Evolutionary conservation across 192 early-diverging fungal genomes (phyloP).

Genomic region (Lobosporangium transversale): DNA sequence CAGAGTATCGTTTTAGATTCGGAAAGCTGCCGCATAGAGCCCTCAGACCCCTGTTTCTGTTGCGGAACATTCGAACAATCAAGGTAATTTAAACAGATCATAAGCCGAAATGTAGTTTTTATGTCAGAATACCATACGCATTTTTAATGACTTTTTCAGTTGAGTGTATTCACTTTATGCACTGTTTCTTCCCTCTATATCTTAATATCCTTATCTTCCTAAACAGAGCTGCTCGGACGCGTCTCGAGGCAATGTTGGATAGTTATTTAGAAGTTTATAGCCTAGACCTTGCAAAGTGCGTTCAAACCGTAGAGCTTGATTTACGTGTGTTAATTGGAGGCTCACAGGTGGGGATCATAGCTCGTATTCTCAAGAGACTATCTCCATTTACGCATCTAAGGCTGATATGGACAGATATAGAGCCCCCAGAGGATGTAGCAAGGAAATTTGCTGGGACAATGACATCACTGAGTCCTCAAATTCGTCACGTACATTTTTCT

Average conservation of each 20-base stretch:
- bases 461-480: slow-evolving; percentile 1
- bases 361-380: slow-evolving; percentile 21
- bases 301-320: slow-evolving; percentile 29
- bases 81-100: too few species aligned
- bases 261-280: slow-evolving; percentile 16
- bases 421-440: slow-evolving; percentile 2
- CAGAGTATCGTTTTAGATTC: slow-evolving; percentile 30
- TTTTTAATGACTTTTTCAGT: too few species aligned
- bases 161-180: too few species aligned
- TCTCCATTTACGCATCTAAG: slow-evolving; percentile 29
- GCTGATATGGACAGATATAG: slow-evolving; percentile 15
- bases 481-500: slow-evolving; percentile 20
- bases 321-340: slow-evolving; percentile 6
- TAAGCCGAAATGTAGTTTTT: too few species aligned
- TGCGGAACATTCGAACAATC: not conserved
- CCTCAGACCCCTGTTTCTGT: slow-evolving; percentile 10
- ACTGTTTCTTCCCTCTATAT: too few species aligned
- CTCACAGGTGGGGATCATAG: slow-evolving; percentile 6
- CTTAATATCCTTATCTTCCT: too few species aligned
- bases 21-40: slow-evolving; percentile 27
- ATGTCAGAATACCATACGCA: too few species aligned
- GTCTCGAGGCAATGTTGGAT: slow-evolving; percentile 31
- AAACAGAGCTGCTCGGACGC: slow-evolving; percentile 1
- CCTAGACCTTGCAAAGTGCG: slow-evolving; percentile 29
- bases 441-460: slow-evolving; percentile 7